These are phyloP conservation scores for Escallonia rubra DNA, from an alignment of 129 eudicot genomes.

Conservation along the genomic window DNA sequence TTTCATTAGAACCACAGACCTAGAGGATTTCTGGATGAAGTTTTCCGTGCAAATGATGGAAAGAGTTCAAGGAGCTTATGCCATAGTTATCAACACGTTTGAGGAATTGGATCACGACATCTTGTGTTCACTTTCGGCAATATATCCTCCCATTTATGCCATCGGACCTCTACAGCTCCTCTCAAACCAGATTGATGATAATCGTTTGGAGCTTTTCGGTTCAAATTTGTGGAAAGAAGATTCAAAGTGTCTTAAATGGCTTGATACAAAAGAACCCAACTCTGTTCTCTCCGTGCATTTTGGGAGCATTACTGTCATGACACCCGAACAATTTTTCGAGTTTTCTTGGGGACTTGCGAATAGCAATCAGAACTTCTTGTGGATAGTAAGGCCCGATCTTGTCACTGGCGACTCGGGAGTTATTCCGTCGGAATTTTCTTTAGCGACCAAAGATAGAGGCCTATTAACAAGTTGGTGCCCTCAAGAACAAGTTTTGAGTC, in stretches of 20 bases:
- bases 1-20: conserved; percentile 27
- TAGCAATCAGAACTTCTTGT: conserved; percentile 4
- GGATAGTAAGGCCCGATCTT: conserved; percentile 7
- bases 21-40: conserved; percentile 25
- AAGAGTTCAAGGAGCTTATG: background rate
- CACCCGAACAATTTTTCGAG: background rate
- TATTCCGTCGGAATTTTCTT: background rate
- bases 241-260: background rate
- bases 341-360: conserved; percentile 3
- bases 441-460: background rate
- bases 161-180: background rate
- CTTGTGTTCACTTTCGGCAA: background rate
- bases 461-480: conserved; percentile 5
- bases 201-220: background rate
- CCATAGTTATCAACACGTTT: background rate
- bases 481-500: background rate
- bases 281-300: background rate
- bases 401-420: background rate
- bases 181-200: background rate
- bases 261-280: background rate
- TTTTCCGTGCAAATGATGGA: conserved; percentile 13
- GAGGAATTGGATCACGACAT: background rate
- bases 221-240: conserved; percentile 6
- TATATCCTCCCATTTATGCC: background rate
- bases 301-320: background rate